A percentile compares a stretch with the other conserved stretches of the same genome.
Conservation (phyloP, 2,329 filamentous ascomycete species). For the Claviceps fusiformis region DNA sequence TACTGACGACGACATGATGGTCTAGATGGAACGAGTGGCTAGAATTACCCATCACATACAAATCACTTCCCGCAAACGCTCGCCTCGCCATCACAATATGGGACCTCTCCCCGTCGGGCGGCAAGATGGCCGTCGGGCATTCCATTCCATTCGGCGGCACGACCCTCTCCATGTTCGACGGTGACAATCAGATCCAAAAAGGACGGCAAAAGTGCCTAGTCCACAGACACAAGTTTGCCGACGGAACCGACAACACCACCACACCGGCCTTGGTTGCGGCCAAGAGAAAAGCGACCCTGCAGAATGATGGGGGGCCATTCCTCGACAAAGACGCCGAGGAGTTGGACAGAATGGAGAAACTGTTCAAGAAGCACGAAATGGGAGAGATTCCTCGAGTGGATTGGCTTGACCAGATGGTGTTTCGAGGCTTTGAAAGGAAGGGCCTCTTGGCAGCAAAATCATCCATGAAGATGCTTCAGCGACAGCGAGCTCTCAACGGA, state of each 20-base stretch:
- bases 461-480: conserved; percentile 45
- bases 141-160: conserved; percentile 89
- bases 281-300: conserved; percentile 38
- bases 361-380: conserved; percentile 98
- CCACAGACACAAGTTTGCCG: conserved; percentile 68
- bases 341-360: conserved; percentile 71
- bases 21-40: conserved; percentile 92
- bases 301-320: conserved; percentile 32
- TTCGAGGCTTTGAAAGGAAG: conserved; percentile 73
- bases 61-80: conserved; percentile 65
- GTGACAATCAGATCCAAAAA: conserved; percentile 80
- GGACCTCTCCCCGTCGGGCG: conserved; percentile 77
- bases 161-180: conserved; percentile 82
- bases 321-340: conserved; percentile 67
- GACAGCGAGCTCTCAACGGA: conserved; percentile 27
- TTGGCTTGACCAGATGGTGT: conserved; percentile 93
- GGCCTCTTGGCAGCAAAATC: conserved; percentile 50
- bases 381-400: conserved; percentile 85
- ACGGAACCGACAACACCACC: conserved; percentile 66
- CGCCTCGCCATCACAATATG: conserved; percentile 87
- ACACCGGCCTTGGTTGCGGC: conserved; percentile 56
- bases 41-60: conserved; percentile 70
- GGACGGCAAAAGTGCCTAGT: conserved; percentile 84
- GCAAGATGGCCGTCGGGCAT: conserved; percentile 55
- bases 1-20: not conserved